Evolutionary conservation across 768 basidiomycete species (phyloP), one percentile per base, ranked within the genome.

Genomic region (Sporobolomyces pararoseus): DNA sequence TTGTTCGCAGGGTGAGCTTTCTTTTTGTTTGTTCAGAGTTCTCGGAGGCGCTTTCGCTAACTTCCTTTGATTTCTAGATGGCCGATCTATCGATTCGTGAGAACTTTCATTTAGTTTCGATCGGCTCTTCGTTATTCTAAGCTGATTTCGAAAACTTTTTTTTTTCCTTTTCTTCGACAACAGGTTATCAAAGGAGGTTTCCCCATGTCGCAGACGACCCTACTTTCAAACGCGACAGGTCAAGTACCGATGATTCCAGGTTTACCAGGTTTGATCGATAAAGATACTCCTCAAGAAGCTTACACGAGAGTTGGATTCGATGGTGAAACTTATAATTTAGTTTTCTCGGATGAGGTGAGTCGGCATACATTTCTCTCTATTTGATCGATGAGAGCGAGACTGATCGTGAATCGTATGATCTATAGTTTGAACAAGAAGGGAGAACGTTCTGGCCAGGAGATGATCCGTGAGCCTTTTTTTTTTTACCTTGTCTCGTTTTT

Each of bases 301-400:
- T 79, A 80, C 63, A 84, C 85, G 31, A 83, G 87, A 7, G 84
- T 81, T 3, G 90, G 89, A 4, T 88, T 84, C 71, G 91, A 96
- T 76, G 93, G 92, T 2, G 82, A 87, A 65, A 79, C 82, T 9
- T 95, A 91, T 78, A 81, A 87, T 57, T 85, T 97, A 31, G 88
- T 89, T 2, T 96, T 92, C 80, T 90, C 88, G 66, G 89, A 90
- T 79, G 89, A 90, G 79, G 92, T 86, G 35, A 25, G 65, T n/a
- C n/a, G n/a, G n/a, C n/a, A n/a, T n/a, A n/a, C n/a, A n/a, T n/a
- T n/a, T n/a, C n/a, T n/a, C 27, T 35, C 7, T 19, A 19, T 7
- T 17, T 52, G 31, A n/a, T 34, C 19, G 53, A 10, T 31, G 9
- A 9, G 39, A 42, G 39, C 39, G 9, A 42, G 17, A 42, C 39